Conservation (phyloP, 2,329 filamentous ascomycete species). For the Aspergillus sergii region DNA sequence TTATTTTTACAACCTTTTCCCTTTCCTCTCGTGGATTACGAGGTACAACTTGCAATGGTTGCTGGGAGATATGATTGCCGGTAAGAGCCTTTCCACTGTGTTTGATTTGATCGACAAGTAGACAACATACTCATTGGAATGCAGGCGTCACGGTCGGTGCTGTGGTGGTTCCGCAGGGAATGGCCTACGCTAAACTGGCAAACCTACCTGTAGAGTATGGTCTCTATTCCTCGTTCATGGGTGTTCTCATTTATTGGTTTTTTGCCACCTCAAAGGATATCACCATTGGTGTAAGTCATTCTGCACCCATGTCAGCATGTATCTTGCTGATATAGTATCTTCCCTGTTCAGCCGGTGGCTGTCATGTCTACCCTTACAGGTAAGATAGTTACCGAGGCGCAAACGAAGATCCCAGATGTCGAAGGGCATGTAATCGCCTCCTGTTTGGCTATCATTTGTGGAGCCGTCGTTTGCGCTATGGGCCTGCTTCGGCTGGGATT, state of each 20-base stretch:
- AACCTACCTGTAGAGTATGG: conserved; percentile 80
- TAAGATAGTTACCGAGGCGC: conserved; percentile 71
- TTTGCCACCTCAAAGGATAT: conserved; percentile 99
- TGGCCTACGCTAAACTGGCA: conserved; percentile 90
- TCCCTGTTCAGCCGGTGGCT: conserved; percentile 72
- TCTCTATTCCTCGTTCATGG: conserved; percentile 94
- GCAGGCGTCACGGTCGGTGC: conserved; percentile 70
- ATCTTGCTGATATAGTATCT: conserved; percentile 1
- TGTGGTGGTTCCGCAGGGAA: conserved; percentile 91
- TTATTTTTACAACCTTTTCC: conserved; percentile 77
- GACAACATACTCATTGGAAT: conserved; percentile 8
- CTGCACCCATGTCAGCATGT: too few relatives aligned
- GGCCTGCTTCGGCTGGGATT: conserved; percentile 81
- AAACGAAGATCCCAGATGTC: conserved; percentile 57
- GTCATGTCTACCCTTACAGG: conserved; percentile 93
- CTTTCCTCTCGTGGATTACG: conserved; percentile 84
- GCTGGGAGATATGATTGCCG: conserved; percentile 83
- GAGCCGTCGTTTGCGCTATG: conserved; percentile 74
- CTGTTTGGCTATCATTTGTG: conserved; percentile 74
- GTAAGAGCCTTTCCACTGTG: conserved; percentile 47
- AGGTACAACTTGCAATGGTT: conserved; percentile 92
- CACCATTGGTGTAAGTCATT: conserved; percentile 77
- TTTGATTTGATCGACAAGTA: not conserved
- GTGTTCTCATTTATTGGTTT: conserved; percentile 93
- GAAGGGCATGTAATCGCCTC: conserved; percentile 71